A percentile compares a stretch with the other conserved stretches of the same genome.
Conservation (phyloP, 1,139 yeast species). For the Taphrina flavorubra region DNA sequence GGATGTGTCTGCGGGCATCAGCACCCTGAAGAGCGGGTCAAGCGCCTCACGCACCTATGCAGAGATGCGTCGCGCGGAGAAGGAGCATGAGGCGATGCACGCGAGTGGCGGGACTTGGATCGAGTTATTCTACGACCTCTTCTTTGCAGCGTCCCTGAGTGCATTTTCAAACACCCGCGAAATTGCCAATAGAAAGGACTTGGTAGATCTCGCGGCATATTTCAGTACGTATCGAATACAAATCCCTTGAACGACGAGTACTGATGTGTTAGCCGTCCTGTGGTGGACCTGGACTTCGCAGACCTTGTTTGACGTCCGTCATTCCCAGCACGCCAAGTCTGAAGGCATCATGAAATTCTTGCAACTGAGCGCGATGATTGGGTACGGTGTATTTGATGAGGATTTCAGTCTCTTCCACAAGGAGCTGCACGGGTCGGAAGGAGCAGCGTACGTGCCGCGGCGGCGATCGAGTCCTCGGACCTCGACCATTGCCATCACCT, state of each 20-base stretch:
- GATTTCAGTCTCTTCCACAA: conserved; percentile 25
- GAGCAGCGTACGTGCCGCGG: background rate
- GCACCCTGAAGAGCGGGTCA: background rate
- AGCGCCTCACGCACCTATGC: background rate
- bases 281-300: conserved; percentile 41
- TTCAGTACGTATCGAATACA: conserved; percentile 14
- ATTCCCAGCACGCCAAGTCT: conserved; percentile 15
- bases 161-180: conserved; percentile 34
- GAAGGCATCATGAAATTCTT: conserved; percentile 23
- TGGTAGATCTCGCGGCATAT: conserved; percentile 33
- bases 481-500: conserved; percentile 19
- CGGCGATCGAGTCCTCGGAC: conserved; percentile 17
- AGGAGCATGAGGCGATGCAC: background rate
- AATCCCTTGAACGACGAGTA: background rate
- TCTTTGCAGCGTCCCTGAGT: conserved; percentile 34
- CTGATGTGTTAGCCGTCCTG: conserved; percentile 19
- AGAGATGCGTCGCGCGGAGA: conserved; percentile 6
- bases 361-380: conserved; percentile 20
- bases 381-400: conserved; percentile 35
- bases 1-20: background rate
- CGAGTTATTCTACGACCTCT: conserved; percentile 38
- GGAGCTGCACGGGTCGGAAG: background rate
- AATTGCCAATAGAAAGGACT: conserved; percentile 18
- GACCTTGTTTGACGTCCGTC: conserved; percentile 36
- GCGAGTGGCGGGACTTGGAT: conserved; percentile 37